phyloP scores from a whole-genome alignment of 192 early-diverging fungal species.

The Backusella psychrophila region DNA sequence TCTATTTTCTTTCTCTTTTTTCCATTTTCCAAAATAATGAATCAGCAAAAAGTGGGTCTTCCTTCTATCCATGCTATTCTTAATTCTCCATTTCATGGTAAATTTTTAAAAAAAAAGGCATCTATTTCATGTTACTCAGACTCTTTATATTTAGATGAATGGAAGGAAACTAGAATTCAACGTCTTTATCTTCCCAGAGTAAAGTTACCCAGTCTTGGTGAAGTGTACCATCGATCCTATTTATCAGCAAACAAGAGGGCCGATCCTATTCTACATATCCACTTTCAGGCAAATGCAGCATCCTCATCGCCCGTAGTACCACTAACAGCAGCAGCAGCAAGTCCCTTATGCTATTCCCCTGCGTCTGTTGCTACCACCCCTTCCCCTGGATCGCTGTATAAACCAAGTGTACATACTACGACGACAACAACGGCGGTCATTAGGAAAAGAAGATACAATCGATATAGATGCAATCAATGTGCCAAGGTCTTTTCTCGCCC shows the following conservation, averaged over 20 bases:
- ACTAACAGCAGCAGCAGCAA: not conserved
- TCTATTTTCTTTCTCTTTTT: not conserved
- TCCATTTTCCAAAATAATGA: not conserved
- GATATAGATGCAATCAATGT: constrained; percentile 61
- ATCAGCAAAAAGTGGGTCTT: not conserved
- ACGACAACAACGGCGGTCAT: too few relatives aligned
- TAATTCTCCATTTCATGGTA: not conserved
- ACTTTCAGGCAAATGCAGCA: not conserved
- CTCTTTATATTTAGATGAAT: not conserved
- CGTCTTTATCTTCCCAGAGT: not conserved
- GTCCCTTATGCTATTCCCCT: not conserved
- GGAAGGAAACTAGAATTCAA: not conserved
- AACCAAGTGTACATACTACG: not conserved
- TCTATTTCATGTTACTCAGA: too few relatives aligned
- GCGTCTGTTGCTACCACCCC: not conserved
- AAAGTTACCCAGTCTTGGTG: not conserved
- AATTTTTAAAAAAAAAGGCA: not conserved
- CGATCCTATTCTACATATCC: not conserved
- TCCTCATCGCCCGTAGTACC: too few relatives aligned
- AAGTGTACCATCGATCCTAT: not conserved
- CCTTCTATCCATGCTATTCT: constrained; percentile 17
- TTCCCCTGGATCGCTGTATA: constrained; percentile 5
- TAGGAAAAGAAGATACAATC: constrained; percentile 25
- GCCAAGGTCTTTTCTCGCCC: constrained; percentile 68
- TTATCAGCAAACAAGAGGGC: not conserved